Percentiles rank a stretch among this genome's conserved stretches.
These are phyloP conservation scores for Hypoxylon sp. DNA, from an alignment of 2,329 filamentous ascomycete genomes.

Conservation along the genomic window DNA sequence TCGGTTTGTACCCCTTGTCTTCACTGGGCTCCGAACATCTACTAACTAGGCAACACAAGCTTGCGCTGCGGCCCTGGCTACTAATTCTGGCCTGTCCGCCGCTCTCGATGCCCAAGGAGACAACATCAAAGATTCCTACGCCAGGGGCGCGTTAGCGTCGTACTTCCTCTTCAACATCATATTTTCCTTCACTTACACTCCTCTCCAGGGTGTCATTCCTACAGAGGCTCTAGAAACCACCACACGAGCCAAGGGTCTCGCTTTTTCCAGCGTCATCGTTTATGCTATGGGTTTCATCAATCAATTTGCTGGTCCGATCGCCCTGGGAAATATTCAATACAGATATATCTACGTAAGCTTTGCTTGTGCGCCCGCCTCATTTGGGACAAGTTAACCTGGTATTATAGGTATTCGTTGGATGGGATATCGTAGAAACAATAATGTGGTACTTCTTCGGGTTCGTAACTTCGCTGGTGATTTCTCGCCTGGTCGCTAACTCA, in stretches of 20 bases:
- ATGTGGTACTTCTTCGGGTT: constrained; percentile 64
- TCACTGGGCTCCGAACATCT: neutral
- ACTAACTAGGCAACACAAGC: constrained; percentile 44
- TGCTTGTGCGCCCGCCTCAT: neutral
- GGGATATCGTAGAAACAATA: constrained; percentile 61
- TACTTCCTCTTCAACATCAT: constrained; percentile 66
- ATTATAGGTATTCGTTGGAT: constrained; percentile 60
- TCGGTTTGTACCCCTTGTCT: constrained; percentile 50
- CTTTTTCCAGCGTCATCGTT: constrained; percentile 62
- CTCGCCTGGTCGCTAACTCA: constrained; percentile 29
- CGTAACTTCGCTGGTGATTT: neutral
- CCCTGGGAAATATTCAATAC: constrained; percentile 60
- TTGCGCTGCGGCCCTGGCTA: constrained; percentile 60
- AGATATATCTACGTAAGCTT: constrained; percentile 58
- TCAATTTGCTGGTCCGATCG: constrained; percentile 64
- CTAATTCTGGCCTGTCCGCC: constrained; percentile 62
- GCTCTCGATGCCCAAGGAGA: constrained; percentile 54
- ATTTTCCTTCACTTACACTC: constrained; percentile 66
- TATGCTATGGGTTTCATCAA: constrained; percentile 64
- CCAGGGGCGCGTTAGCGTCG: constrained; percentile 61
- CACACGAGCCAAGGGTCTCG: constrained; percentile 64
- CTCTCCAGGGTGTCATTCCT: constrained; percentile 64
- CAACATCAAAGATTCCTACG: constrained; percentile 57
- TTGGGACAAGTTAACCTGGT: neutral
- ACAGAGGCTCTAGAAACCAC: constrained; percentile 65